Percentiles rank a stretch among this genome's conserved stretches.
Conservation (phyloP, 352 stramenopile species). For the Phytophthora agathidicida region DNA sequence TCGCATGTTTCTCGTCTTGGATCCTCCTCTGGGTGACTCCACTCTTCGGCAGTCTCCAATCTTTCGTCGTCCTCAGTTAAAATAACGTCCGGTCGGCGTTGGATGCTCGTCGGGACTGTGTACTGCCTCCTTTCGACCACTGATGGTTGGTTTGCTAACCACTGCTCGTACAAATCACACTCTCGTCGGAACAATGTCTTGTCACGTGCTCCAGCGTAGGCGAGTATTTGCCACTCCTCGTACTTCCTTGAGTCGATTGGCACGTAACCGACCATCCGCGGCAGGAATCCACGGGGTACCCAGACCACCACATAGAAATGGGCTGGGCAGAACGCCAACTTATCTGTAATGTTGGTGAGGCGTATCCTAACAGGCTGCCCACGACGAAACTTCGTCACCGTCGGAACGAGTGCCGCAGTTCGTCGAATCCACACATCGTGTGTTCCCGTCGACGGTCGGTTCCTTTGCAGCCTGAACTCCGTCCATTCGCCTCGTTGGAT, state of each 20-base stretch:
- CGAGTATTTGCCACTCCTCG: constrained; percentile 1
- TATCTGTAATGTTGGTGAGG: neutral
- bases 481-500: neutral
- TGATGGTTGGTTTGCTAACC: constrained; percentile 2
- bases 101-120: neutral
- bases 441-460: neutral
- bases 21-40: no score
- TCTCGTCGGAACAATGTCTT: neutral
- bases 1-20: no score
- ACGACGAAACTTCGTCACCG: neutral
- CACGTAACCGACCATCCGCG: neutral
- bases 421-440: constrained; percentile 5
- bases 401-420: neutral
- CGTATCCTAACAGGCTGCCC: neutral
- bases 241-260: neutral
- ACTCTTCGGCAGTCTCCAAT: no score
- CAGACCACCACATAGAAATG: neutral
- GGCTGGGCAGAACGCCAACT: neutral
- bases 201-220: neutral
- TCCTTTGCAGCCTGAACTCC: constrained; percentile 9
- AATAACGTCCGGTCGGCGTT: neutral
- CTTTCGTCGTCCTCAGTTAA: no score
- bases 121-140: no score
- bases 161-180: neutral
- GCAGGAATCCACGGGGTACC: neutral